phyloP scores from a whole-genome alignment of 2,329 filamentous ascomycete genomes.

The Scedosporium minutisporum region DNA sequence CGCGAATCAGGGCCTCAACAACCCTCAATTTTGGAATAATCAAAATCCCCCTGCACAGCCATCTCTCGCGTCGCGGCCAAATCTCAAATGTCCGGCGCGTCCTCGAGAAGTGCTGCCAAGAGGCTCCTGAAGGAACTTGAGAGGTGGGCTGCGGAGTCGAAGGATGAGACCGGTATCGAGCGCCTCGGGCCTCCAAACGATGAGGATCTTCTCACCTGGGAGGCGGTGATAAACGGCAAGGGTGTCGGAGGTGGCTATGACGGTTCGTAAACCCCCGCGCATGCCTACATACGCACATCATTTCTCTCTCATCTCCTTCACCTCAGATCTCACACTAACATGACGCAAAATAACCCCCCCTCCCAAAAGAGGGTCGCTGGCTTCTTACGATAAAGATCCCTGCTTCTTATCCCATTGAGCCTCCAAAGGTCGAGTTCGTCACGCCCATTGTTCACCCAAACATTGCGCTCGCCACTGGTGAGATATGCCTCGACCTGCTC shows the following conservation, averaged over 20 bases:
- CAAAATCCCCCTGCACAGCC: neutral
- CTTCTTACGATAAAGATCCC: slow-evolving; percentile 70
- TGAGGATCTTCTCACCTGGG: slow-evolving; percentile 47
- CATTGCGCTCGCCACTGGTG: slow-evolving; percentile 59
- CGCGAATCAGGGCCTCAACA: neutral
- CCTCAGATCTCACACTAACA: neutral
- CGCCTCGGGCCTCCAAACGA: slow-evolving; percentile 45
- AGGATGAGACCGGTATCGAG: slow-evolving; percentile 45
- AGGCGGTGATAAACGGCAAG: slow-evolving; percentile 50
- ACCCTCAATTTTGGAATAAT: neutral
- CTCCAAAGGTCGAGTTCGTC: slow-evolving; percentile 71
- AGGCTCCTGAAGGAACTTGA: slow-evolving; percentile 51
- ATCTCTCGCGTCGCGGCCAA: neutral
- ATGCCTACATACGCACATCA: neutral
- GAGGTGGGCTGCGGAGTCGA: slow-evolving; percentile 38
- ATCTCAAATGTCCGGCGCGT: slow-evolving; percentile 2
- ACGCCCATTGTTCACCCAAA: slow-evolving; percentile 84
- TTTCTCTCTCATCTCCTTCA: neutral
- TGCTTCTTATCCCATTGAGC: slow-evolving; percentile 63
- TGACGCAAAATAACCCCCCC: neutral
- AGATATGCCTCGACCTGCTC: slow-evolving; percentile 89
- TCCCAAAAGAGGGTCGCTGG: slow-evolving; percentile 62
- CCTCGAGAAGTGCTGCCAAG: slow-evolving; percentile 32
- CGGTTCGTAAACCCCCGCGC: slow-evolving; percentile 17
- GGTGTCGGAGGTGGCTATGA: slow-evolving; percentile 48